These are phyloP conservation scores for Oryza rufipogon DNA, from an alignment of 176 grass and related monocot species.

Conservation along the genomic window DNA sequence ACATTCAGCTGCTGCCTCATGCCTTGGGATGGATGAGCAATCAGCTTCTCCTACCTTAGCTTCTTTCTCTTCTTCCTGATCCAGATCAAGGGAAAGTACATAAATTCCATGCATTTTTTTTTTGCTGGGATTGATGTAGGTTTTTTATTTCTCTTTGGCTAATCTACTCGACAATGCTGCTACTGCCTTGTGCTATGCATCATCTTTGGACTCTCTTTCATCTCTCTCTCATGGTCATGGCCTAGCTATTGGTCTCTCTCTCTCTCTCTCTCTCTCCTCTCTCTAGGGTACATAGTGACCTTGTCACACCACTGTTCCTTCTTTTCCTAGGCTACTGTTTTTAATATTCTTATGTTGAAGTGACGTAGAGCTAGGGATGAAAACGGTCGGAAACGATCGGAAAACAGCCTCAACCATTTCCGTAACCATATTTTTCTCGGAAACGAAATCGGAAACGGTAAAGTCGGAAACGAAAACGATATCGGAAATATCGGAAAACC, in stretches of 20 bases:
- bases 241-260: not conserved
- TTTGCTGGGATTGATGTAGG: constrained; percentile 36
- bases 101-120: constrained; percentile 36
- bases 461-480: too few species aligned
- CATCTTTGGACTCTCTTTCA: constrained; percentile 7
- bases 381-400: too few species aligned
- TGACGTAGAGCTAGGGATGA: constrained; percentile 63
- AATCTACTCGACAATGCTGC: constrained; percentile 45
- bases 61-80: constrained; percentile 18
- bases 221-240: constrained; percentile 15
- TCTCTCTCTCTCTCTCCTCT: constrained; percentile 7
- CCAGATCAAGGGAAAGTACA: constrained; percentile 39
- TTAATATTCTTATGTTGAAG: constrained; percentile 59
- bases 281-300: constrained; percentile 56
- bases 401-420: too few species aligned
- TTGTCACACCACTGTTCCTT: constrained; percentile 63
- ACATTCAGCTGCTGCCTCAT: not conserved
- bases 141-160: constrained; percentile 39
- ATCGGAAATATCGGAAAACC: too few species aligned
- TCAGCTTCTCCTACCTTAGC: constrained; percentile 32
- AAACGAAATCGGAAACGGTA: too few species aligned
- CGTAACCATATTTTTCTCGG: too few species aligned
- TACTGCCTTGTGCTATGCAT: constrained; percentile 26
- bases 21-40: constrained; percentile 55
- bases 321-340: constrained; percentile 61